These are phyloP conservation scores for Rutidosis leptorrhynchoides DNA, from an alignment of 129 eudicot genomes.

Conservation along the genomic window DNA sequence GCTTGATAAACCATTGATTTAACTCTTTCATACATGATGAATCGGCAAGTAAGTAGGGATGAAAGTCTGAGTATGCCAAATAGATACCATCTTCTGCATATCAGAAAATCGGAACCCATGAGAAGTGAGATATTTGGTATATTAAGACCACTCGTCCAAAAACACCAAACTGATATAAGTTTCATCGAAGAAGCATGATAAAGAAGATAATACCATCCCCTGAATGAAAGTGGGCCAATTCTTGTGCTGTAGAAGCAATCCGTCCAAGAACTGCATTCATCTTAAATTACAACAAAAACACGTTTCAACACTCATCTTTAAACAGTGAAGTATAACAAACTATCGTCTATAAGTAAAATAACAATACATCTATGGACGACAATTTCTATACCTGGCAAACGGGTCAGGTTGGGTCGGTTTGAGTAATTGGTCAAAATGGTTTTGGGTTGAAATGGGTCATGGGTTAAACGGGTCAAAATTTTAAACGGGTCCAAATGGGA, in stretches of 20 bases:
- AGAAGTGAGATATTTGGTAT: background rate
- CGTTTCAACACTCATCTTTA: slow-evolving; percentile 13
- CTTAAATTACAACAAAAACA: slow-evolving; percentile 40
- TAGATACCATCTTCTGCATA: slow-evolving; percentile 86
- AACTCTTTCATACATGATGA: slow-evolving; percentile 85
- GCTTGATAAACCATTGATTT: slow-evolving; percentile 90
- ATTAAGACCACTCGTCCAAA: slow-evolving; percentile 1
- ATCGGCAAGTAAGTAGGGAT: slow-evolving; percentile 79
- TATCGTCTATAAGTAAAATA: slow-evolving; percentile 15
- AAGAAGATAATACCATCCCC: slow-evolving; percentile 65
- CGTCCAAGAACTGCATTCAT: slow-evolving; percentile 96
- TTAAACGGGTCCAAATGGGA: too few relatives aligned
- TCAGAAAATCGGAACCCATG: slow-evolving; percentile 19
- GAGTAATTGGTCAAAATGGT: too few relatives aligned
- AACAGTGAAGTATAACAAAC: background rate
- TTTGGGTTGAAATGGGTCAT: too few relatives aligned
- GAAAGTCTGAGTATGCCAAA: slow-evolving; percentile 88
- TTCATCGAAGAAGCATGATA: background rate
- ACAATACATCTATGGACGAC: background rate
- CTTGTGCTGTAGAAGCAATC: slow-evolving; percentile 90
- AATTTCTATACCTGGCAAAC: too few relatives aligned
- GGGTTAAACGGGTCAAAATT: too few relatives aligned
- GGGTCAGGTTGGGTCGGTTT: too few relatives aligned
- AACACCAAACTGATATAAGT: background rate
- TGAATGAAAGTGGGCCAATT: slow-evolving; percentile 92